A percentile compares a stretch with the other conserved stretches of the same genome.
These are phyloP conservation scores for Skeletonema menzelii DNA, from an alignment of 108 stramenopile genomes.

Conservation along the genomic window DNA sequence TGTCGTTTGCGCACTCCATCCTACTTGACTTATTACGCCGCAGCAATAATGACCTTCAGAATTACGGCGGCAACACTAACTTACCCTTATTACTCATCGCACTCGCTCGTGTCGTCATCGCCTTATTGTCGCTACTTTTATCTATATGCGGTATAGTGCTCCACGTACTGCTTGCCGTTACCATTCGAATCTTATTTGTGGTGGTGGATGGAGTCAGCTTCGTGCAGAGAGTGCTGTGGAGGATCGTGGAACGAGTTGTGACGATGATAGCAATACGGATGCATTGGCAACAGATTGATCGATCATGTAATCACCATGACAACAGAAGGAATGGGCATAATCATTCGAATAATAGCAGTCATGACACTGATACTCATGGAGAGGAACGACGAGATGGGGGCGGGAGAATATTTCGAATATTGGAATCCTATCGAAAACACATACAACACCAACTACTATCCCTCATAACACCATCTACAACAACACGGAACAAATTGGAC, in stretches of 20 bases:
- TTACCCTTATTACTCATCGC: neutral
- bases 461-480: slow-evolving; percentile 1
- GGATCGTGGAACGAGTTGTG: neutral
- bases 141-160: neutral
- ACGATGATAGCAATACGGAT: neutral
- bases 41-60: neutral
- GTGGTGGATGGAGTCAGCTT: neutral
- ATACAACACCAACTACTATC: neutral
- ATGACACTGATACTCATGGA: neutral
- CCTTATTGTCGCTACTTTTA: neutral
- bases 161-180: neutral
- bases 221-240: neutral
- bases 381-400: neutral
- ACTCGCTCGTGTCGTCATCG: slow-evolving; percentile 1
- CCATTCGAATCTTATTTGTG: neutral
- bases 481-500: slow-evolving; percentile 53
- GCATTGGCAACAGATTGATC: neutral
- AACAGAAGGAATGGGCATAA: neutral
- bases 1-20: neutral
- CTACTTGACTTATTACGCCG: neutral
- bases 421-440: slow-evolving; percentile 13
- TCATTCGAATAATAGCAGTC: neutral
- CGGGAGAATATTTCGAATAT: neutral
- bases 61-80: neutral
- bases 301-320: neutral